A percentile compares a stretch with the other conserved stretches of the same genome.
phyloP scores from a whole-genome alignment of 805 yeast genomes.

The Blastobotrys muscicola region DNA sequence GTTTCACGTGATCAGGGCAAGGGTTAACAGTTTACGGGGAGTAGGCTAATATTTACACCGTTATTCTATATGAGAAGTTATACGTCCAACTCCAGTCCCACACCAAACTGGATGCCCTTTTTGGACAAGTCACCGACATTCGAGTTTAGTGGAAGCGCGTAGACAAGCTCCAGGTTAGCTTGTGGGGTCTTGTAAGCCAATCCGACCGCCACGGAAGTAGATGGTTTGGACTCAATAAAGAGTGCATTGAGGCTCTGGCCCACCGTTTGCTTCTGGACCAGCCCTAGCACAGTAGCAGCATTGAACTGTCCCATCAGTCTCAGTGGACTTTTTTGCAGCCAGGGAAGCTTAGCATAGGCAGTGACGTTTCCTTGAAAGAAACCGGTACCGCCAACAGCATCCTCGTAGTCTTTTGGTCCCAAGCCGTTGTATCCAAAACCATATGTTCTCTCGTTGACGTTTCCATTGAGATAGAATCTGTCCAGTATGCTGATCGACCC shows the following conservation, averaged over 20 bases:
- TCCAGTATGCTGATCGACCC: constrained; percentile 50
- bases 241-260: constrained; percentile 17
- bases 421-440: constrained; percentile 59
- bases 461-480: constrained; percentile 60
- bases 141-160: constrained; percentile 45
- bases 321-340: constrained; percentile 37
- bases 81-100: too few relatives aligned
- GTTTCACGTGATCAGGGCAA: too few relatives aligned
- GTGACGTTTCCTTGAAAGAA: constrained; percentile 47
- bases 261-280: constrained; percentile 14
- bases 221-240: constrained; percentile 29
- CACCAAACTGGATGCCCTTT: constrained; percentile 45
- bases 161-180: constrained; percentile 55
- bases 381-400: constrained; percentile 58
- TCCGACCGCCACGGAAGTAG: constrained; percentile 47
- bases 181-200: constrained; percentile 46
- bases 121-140: constrained; percentile 38
- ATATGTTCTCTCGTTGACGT: constrained; percentile 30
- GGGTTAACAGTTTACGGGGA: too few relatives aligned
- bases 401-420: constrained; percentile 48
- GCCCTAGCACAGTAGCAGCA: constrained; percentile 46
- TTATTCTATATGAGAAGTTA: too few relatives aligned
- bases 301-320: constrained; percentile 53
- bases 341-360: constrained; percentile 53
- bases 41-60: too few relatives aligned